Evolutionary conservation across 202 grass and related monocot genomes (phyloP).

Genomic region (Cymbopogon flexuosus): DNA sequence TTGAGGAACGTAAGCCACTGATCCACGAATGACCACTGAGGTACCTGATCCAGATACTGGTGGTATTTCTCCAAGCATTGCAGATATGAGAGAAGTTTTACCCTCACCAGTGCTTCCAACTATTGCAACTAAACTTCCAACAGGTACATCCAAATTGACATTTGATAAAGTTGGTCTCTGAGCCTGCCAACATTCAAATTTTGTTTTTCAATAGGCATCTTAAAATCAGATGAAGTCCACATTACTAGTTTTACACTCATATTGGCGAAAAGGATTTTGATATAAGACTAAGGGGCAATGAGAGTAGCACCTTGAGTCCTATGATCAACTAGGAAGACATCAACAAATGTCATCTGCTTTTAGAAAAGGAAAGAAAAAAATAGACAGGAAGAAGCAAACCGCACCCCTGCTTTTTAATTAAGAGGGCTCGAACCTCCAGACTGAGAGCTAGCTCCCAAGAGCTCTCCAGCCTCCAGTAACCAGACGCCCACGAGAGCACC

Average conservation of each 20-base stretch:
- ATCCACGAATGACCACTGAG: constrained; percentile 61
- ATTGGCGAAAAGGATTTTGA: constrained; percentile 16
- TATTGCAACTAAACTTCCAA: constrained; percentile 85
- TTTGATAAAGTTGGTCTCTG: constrained; percentile 84
- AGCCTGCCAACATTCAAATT: constrained; percentile 42
- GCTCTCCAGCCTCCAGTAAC: no score
- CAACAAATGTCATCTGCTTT: neutral
- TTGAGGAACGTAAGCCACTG: constrained; percentile 97
- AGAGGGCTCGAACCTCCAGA: no score
- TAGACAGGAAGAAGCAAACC: no score
- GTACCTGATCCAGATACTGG: constrained; percentile 64
- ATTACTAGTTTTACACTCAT: neutral
- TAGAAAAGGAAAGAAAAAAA: neutral
- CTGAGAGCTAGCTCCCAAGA: no score
- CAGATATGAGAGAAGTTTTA: constrained; percentile 95
- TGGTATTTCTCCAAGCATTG: constrained; percentile 93
- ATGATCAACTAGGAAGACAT: neutral
- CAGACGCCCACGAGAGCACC: no score
- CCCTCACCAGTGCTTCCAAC: constrained; percentile 98
- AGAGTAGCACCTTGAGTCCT: neutral
- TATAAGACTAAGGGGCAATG: neutral
- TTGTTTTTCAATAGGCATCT: constrained; percentile 18
- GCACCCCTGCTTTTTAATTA: no score
- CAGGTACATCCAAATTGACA: constrained; percentile 86
- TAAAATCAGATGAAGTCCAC: neutral